Evolutionary conservation across 148 eudicot genomes (phyloP).

Genomic region (Mesembryanthemum crystallinum): DNA sequence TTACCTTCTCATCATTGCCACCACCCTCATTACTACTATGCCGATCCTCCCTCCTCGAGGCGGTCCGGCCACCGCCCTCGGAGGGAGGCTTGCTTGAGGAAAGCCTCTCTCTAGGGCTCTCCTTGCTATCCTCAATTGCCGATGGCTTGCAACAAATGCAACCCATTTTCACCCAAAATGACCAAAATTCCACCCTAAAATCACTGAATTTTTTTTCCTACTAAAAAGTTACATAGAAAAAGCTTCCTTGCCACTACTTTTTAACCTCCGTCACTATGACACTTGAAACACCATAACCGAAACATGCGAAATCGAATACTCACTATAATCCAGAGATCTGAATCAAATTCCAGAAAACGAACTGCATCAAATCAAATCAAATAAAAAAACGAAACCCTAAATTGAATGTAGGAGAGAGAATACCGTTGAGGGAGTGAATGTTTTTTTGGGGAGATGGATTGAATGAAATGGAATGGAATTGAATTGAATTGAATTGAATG

Average conservation of each 20-base stretch:
- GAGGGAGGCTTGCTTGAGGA: constrained; percentile 39
- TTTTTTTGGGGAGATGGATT: too few species aligned
- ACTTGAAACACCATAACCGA: neutral
- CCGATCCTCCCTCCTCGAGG: constrained; percentile 54
- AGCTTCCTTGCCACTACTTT: neutral
- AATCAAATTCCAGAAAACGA: neutral
- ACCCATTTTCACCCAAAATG: constrained; percentile 45
- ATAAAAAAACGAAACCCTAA: constrained; percentile 13
- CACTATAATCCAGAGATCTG: constrained; percentile 1
- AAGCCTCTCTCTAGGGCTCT: constrained; percentile 39
- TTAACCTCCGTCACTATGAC: neutral
- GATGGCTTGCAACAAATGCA: constrained; percentile 74
- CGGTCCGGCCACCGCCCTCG: constrained; percentile 29
- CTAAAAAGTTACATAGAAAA: neutral
- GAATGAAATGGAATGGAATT: too few species aligned
- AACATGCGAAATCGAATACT: neutral
- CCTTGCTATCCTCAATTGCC: constrained; percentile 36
- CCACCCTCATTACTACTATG: constrained; percentile 13
- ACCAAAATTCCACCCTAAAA: neutral
- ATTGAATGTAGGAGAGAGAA: neutral
- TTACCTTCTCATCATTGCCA: constrained; percentile 52
- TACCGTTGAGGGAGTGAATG: neutral
- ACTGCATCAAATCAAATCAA: neutral
- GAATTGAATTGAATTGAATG: too few species aligned
- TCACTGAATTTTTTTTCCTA: neutral